Evolutionary conservation across 306 rosid genomes (phyloP), one percentile per base, ranked within the genome.

Genomic region (Casuarina equisetifolia): DNA sequence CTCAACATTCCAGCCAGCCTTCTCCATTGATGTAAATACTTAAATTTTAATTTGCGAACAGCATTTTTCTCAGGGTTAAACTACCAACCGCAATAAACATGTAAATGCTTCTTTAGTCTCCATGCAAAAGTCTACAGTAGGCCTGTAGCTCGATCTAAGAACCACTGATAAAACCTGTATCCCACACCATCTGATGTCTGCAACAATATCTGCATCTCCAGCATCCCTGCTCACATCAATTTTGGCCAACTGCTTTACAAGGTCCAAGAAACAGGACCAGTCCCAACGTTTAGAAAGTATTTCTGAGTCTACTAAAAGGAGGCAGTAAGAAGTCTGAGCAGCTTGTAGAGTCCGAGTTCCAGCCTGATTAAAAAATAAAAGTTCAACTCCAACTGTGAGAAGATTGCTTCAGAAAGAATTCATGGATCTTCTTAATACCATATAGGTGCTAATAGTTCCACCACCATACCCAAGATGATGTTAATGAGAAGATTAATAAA

Each of bases 211-310:
- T 73, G 38, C 25, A 68, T 20, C 17, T 39, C 78, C 81, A n/a
- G 64, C 52, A 61, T 40, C 12, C 40, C 70, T 17, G 69, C 53
- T 32, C 35, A 35, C 42, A 39, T 83, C 85, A 71, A 48, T 36
- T 59, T 53, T 70, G 64, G 76, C 72, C 8, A 76, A 74, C 76
- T 80, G 88, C 73, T 85, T 75, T 79, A 84, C 32, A 9, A 92
- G 83, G 49, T 80, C 86, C 70, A 84, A 58, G 73, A 89, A 92
- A 85, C 92, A 90, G 6, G 93, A 90, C 97, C 97, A 92, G 63
- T 94, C 86, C 97, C 94, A 90, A 55, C 83, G 83, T 86, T 89
- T 83, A 5, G 85, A 70, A 83, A 94, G 92, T 69, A 73, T 74
- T 57, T 87, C 91, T 70, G 89, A 70, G 45, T 89, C 82, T 74